Conservation (phyloP, 257 asterid species). For the Mitragyna speciosa region DNA sequence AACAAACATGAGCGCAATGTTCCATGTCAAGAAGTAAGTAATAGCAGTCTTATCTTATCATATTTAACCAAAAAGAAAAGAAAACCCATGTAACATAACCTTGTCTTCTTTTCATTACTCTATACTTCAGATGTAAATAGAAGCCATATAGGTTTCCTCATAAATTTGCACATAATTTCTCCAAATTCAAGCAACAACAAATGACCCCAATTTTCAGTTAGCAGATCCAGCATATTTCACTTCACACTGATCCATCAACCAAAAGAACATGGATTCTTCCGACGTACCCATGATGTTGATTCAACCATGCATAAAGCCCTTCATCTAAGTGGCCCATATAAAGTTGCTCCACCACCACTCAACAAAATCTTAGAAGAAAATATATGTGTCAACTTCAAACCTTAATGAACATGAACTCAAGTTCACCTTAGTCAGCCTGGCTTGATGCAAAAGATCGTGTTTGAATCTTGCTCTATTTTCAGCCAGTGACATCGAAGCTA, state of each 20-base stretch:
- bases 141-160: neutral
- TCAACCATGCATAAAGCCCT: slow-evolving; percentile 40
- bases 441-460: slow-evolving; percentile 29
- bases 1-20: neutral
- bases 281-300: slow-evolving; percentile 67
- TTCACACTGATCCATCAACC: slow-evolving; percentile 7
- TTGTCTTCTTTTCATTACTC: neutral
- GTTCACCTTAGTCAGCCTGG: slow-evolving; percentile 40
- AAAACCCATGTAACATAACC: slow-evolving; percentile 6
- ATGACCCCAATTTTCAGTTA: neutral
- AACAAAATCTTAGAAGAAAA: slow-evolving; percentile 26
- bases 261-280: slow-evolving; percentile 23
- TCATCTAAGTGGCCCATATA: slow-evolving; percentile 46
- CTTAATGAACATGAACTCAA: slow-evolving; percentile 31
- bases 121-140: neutral
- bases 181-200: slow-evolving; percentile 7
- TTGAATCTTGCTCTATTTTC: slow-evolving; percentile 40
- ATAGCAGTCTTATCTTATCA: neutral
- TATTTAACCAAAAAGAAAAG: neutral
- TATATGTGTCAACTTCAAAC: slow-evolving; percentile 30
- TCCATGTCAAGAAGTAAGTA: neutral
- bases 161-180: neutral
- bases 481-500: slow-evolving; percentile 26
- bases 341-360: slow-evolving; percentile 51
- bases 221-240: slow-evolving; percentile 24